phyloP scores from a whole-genome alignment of 2,329 filamentous ascomycete species.

The Hymenoscyphus albidus region DNA sequence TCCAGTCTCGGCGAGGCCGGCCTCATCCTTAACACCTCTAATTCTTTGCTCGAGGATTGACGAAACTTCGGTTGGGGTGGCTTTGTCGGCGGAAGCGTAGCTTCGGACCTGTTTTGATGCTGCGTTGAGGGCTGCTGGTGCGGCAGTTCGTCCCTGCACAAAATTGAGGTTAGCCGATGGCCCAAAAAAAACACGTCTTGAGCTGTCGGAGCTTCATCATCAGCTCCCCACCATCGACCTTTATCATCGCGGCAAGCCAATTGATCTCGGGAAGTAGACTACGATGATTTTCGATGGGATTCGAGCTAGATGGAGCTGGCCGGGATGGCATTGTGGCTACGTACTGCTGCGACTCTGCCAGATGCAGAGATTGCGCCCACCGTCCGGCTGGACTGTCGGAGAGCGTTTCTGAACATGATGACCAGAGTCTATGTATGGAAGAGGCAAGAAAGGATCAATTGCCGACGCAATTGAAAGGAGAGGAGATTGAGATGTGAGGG shows the following conservation, averaged over 20 bases:
- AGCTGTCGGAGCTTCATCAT: slow-evolving; percentile 36
- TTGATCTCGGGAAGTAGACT: slow-evolving; percentile 40
- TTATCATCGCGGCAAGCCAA: slow-evolving; percentile 28
- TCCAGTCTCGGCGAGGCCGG: slow-evolving; percentile 94
- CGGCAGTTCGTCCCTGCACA: slow-evolving; percentile 76
- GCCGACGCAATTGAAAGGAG: slow-evolving; percentile 60
- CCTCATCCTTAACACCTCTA: slow-evolving; percentile 96
- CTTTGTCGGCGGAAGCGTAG: slow-evolving; percentile 93
- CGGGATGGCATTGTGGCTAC: slow-evolving; percentile 51
- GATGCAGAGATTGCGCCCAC: slow-evolving; percentile 90
- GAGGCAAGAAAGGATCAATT: slow-evolving; percentile 57
- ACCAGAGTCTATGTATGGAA: slow-evolving; percentile 50
- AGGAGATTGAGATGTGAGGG: slow-evolving; percentile 46
- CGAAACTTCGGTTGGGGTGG: slow-evolving; percentile 94
- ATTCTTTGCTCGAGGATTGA: slow-evolving; percentile 99
- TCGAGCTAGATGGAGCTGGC: slow-evolving; percentile 38
- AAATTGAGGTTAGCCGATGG: slow-evolving; percentile 52
- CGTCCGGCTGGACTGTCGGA: slow-evolving; percentile 93
- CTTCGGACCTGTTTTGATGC: slow-evolving; percentile 70
- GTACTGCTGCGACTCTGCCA: slow-evolving; percentile 90
- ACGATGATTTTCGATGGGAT: slow-evolving; percentile 30
- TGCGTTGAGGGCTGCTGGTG: slow-evolving; percentile 71
- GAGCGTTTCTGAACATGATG: slow-evolving; percentile 96
- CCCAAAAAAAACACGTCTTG: slow-evolving; percentile 41
- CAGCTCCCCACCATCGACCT: slow-evolving; percentile 40